Percentiles rank a stretch among this genome's conserved stretches.
phyloP scores from a whole-genome alignment of 192 early-diverging fungal species.

The Coemansia javaensis region DNA sequence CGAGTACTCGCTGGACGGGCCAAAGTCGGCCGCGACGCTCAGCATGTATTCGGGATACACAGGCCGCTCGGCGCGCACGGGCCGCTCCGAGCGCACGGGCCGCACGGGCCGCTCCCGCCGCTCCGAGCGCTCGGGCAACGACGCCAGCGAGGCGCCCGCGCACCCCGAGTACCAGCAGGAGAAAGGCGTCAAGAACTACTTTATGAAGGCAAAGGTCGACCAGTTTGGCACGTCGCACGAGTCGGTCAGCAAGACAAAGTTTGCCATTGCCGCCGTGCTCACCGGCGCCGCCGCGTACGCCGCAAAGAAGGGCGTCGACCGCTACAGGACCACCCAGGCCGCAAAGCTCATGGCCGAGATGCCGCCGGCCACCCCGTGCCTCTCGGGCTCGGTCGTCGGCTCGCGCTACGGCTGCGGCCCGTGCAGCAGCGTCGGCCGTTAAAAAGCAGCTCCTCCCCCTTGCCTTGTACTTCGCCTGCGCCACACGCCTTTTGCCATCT shows the following conservation, averaged over 20 bases:
- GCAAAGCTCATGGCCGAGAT: background rate
- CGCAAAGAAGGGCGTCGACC: background rate
- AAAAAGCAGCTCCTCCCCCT: no score
- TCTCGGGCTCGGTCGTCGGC: no score
- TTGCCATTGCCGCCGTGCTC: background rate
- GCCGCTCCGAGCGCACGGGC: no score
- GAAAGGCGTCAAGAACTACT: constrained; percentile 1
- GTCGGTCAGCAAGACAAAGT: constrained; percentile 7
- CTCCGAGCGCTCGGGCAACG: no score
- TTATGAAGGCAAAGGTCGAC: constrained; percentile 6
- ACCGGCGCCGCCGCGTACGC: constrained; percentile 4
- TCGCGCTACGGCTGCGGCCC: no score
- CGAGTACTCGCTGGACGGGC: background rate
- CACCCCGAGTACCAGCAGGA: background rate
- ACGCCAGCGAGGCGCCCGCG: no score
- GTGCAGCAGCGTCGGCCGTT: no score
- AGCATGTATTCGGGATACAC: constrained; percentile 3
- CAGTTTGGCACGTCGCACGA: constrained; percentile 3
- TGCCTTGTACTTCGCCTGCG: no score
- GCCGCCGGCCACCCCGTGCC: background rate
- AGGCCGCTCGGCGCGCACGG: no score
- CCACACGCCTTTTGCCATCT: no score
- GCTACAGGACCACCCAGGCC: background rate
- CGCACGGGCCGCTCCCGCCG: no score
- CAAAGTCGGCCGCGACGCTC: background rate